Conservation (phyloP, 2,329 filamentous ascomycete species). For the Nannizzia gypsea region DNA sequence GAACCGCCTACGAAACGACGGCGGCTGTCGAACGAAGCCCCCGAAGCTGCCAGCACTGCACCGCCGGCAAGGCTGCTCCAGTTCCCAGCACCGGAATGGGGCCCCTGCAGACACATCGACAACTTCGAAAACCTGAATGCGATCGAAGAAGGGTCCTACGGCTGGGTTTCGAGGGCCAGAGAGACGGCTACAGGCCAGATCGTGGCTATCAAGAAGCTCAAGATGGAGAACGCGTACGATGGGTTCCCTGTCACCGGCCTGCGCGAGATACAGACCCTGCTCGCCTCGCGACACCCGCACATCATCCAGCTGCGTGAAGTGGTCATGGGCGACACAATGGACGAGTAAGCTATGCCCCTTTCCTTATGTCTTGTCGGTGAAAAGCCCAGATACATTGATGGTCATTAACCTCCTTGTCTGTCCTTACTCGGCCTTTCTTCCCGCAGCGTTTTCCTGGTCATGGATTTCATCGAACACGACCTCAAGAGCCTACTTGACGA, state of each 20-base stretch:
- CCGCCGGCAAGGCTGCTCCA: conserved; percentile 50
- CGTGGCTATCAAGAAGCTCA: conserved; percentile 86
- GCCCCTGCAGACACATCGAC: conserved; percentile 63
- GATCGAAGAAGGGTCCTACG: conserved; percentile 95
- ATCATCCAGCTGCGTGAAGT: conserved; percentile 74
- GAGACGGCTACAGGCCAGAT: conserved; percentile 63
- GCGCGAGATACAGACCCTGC: conserved; percentile 84
- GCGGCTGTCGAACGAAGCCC: conserved; percentile 47
- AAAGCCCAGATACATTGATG: conserved; percentile 26
- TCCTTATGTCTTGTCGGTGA: conserved; percentile 16
- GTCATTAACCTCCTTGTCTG: conserved; percentile 24
- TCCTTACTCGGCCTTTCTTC: conserved; percentile 15
- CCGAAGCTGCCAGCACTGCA: conserved; percentile 16
- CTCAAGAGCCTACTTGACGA: conserved; percentile 85
- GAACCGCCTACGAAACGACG: conserved; percentile 46
- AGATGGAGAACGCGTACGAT: conserved; percentile 67
- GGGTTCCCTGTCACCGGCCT: conserved; percentile 86
- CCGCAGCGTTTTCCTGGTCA: conserved; percentile 74
- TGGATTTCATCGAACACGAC: conserved; percentile 96
- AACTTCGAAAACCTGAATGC: conserved; percentile 88
- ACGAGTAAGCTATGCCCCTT: conserved; percentile 38
- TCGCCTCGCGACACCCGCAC: conserved; percentile 67
- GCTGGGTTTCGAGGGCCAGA: conserved; percentile 76
- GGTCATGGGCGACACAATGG: conserved; percentile 57
- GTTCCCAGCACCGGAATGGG: conserved; percentile 58